These are phyloP conservation scores for Candida freyschussii DNA, from an alignment of 1,139 yeast genomes.

Conservation along the genomic window DNA sequence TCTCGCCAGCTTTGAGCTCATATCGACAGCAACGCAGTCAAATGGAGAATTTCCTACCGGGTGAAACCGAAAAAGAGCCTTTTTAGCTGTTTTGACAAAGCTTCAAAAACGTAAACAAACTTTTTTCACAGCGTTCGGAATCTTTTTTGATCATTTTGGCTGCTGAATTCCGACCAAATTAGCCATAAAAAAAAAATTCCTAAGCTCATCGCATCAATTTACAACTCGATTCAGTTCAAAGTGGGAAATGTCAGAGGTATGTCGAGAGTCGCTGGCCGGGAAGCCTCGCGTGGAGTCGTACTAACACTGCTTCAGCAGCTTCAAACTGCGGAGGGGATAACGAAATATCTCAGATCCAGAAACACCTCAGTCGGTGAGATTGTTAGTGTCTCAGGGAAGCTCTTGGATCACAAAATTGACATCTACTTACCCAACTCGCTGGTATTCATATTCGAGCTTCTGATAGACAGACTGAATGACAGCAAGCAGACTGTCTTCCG, in stretches of 20 bases:
- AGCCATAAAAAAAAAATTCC: slow-evolving; percentile 3
- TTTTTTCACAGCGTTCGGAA: slow-evolving; percentile 14
- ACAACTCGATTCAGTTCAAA: not conserved
- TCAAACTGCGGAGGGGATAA: slow-evolving; percentile 52
- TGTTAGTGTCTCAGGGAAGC: slow-evolving; percentile 35
- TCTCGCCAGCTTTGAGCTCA: not conserved
- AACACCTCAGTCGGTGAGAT: slow-evolving; percentile 42
- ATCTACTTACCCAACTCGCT: slow-evolving; percentile 59
- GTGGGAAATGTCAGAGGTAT: slow-evolving; percentile 1
- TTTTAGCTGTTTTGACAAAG: slow-evolving; percentile 23
- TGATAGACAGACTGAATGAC: slow-evolving; percentile 63
- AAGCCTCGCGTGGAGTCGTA: not conserved
- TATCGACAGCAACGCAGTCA: no score
- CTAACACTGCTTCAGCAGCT: slow-evolving; percentile 6
- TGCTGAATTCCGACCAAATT: slow-evolving; percentile 2
- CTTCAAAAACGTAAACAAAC: slow-evolving; percentile 28
- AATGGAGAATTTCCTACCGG: no score
- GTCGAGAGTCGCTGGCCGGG: no score
- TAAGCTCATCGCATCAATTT: slow-evolving; percentile 7
- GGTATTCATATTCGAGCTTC: slow-evolving; percentile 57
- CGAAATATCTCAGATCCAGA: slow-evolving; percentile 60
- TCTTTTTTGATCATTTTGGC: no score
- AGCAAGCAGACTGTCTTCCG: slow-evolving; percentile 36
- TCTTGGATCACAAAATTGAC: slow-evolving; percentile 36
- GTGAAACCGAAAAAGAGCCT: not conserved